Percentiles rank a stretch among this genome's conserved stretches.
Evolutionary conservation across 2,329 filamentous ascomycete species (phyloP).

Genomic region (Colletotrichum musae): DNA sequence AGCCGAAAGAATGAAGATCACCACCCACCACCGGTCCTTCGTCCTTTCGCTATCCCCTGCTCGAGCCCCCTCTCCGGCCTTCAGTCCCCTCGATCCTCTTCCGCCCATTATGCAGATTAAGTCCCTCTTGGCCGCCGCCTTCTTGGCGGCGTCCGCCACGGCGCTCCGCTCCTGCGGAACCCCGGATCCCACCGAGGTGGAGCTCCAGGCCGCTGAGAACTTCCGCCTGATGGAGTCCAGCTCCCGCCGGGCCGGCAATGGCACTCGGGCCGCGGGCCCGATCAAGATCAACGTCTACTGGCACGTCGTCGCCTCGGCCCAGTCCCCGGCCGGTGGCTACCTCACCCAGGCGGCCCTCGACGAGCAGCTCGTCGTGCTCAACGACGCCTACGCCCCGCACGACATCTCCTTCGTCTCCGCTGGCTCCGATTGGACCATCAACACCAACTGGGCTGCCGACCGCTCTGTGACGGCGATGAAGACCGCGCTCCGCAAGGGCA

Average conservation of each 20-base stretch:
- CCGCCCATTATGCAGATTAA: slow-evolving; percentile 19
- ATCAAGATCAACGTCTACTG: slow-evolving; percentile 57
- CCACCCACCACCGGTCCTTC: not conserved
- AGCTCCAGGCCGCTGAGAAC: slow-evolving; percentile 15
- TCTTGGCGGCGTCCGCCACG: slow-evolving; percentile 18
- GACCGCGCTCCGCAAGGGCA: slow-evolving; percentile 58
- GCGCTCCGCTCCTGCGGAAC: slow-evolving; percentile 26
- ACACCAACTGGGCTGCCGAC: slow-evolving; percentile 61
- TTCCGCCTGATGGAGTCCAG: slow-evolving; percentile 11
- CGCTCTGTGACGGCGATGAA: slow-evolving; percentile 59
- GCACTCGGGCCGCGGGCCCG: slow-evolving; percentile 41
- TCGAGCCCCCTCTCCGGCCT: not conserved
- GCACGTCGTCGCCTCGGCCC: slow-evolving; percentile 52
- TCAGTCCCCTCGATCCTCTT: not conserved
- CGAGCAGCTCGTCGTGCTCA: slow-evolving; percentile 60
- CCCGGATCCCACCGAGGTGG: slow-evolving; percentile 13
- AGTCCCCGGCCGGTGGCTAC: slow-evolving; percentile 49
- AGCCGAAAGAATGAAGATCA: not conserved
- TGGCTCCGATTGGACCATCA: slow-evolving; percentile 61
- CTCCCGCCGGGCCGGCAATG: slow-evolving; percentile 33
- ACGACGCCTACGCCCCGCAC: slow-evolving; percentile 58
- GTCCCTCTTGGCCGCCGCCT: slow-evolving; percentile 16
- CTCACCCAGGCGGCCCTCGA: slow-evolving; percentile 50
- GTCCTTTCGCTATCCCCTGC: not conserved
- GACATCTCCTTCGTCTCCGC: slow-evolving; percentile 61